Evolutionary conservation across 1,284 basidiomycete species (phyloP).

Genomic region (Fistulinella cinereoalba): DNA sequence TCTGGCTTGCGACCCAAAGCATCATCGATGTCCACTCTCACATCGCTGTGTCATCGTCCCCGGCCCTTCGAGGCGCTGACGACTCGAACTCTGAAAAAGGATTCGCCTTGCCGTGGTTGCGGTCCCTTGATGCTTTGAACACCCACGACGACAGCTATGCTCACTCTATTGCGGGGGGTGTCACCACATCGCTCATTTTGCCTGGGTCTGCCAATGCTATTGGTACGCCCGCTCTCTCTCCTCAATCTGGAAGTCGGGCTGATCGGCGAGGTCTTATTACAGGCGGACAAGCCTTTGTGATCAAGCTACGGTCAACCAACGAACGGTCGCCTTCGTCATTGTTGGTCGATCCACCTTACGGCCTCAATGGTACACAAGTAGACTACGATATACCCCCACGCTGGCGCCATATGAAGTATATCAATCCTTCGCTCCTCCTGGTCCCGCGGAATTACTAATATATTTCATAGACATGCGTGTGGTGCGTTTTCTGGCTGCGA

Average conservation of each 20-base stretch:
- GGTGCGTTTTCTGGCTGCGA: conserved; percentile 29
- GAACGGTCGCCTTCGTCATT: conserved; percentile 44
- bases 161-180: conserved; percentile 39
- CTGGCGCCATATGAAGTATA: conserved; percentile 49
- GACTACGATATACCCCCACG: conserved; percentile 35
- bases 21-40: conserved; percentile 68
- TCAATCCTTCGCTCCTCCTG: neutral
- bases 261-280: neutral
- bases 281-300: conserved; percentile 50
- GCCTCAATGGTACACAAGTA: conserved; percentile 34
- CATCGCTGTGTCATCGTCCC: conserved; percentile 49
- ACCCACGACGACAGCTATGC: conserved; percentile 32
- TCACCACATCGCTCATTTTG: conserved; percentile 68
- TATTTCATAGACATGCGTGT: conserved; percentile 41
- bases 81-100: conserved; percentile 44
- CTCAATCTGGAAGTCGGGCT: neutral
- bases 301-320: conserved; percentile 46
- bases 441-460: conserved; percentile 1
- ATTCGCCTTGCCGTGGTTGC: conserved; percentile 38
- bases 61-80: conserved; percentile 40
- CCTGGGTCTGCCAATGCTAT: conserved; percentile 59
- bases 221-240: conserved; percentile 33
- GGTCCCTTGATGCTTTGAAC: conserved; percentile 31
- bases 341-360: conserved; percentile 47
- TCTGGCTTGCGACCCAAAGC: conserved; percentile 1